phyloP scores from a whole-genome alignment of 352 stramenopile species.

The Globisporangium paroecandrum region DNA sequence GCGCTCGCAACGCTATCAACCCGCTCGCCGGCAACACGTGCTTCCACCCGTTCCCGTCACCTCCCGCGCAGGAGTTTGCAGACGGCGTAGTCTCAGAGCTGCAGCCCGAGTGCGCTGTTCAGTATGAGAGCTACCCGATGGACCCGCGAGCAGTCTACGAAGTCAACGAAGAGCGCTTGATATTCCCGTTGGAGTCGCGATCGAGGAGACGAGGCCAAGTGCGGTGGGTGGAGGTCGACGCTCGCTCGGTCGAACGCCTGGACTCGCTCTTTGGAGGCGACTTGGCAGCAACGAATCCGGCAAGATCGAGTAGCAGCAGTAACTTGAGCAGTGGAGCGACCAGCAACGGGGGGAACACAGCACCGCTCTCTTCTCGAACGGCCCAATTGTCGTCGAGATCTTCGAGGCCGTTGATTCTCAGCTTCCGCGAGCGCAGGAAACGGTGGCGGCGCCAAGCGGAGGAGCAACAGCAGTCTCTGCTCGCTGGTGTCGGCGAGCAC shows the following conservation, averaged over 20 bases:
- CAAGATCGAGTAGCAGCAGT: neutral
- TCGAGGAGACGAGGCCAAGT: constrained; percentile 22
- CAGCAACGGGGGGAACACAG: neutral
- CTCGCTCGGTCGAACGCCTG: constrained; percentile 25
- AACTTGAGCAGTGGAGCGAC: neutral
- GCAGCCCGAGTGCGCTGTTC: constrained; percentile 8
- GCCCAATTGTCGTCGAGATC: constrained; percentile 4
- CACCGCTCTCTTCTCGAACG: constrained; percentile 5
- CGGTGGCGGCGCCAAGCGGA: constrained; percentile 7
- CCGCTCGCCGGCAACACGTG: constrained; percentile 5
- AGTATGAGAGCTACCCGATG: constrained; percentile 24
- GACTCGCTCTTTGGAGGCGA: constrained; percentile 28
- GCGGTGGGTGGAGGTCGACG: constrained; percentile 35
- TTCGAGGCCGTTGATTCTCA: constrained; percentile 6
- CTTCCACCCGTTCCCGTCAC: constrained; percentile 37
- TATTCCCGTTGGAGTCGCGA: constrained; percentile 33
- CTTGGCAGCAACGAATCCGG: neutral
- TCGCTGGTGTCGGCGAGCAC: constrained; percentile 8
- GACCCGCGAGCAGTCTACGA: constrained; percentile 29
- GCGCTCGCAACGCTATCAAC: constrained; percentile 17
- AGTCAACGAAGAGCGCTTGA: constrained; percentile 26
- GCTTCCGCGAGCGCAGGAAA: constrained; percentile 17
- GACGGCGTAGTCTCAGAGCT: neutral
- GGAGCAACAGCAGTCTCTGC: constrained; percentile 3
- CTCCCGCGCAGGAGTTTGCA: neutral